Conservation (phyloP, 768 basidiomycete species). For the Kwoniella sp. region DNA sequence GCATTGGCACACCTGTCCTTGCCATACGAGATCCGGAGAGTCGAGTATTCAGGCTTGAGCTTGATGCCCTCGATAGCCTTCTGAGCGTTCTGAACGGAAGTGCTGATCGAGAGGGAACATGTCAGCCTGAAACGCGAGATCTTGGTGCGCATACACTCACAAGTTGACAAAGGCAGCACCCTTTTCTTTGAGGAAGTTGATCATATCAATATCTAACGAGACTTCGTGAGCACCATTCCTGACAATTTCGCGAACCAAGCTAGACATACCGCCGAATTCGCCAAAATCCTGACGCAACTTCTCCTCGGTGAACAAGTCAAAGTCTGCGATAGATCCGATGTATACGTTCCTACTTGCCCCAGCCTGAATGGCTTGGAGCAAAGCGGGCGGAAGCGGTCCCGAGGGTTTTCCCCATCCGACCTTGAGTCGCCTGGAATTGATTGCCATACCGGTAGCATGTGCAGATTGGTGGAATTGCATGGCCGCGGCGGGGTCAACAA, state of each 20-base stretch:
- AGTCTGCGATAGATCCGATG: slow-evolving; percentile 91
- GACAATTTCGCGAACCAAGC: no score
- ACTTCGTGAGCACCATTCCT: no score
- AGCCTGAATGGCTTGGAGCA: slow-evolving; percentile 81
- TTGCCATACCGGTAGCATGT: slow-evolving; percentile 76
- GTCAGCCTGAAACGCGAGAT: background rate
- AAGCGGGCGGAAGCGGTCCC: slow-evolving; percentile 73
- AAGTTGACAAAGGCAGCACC: slow-evolving; percentile 62
- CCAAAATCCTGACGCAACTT: slow-evolving; percentile 87
- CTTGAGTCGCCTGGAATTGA: slow-evolving; percentile 91
- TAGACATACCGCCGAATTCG: slow-evolving; percentile 64
- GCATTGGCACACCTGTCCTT: slow-evolving; percentile 95
- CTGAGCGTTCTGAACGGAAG: slow-evolving; percentile 53
- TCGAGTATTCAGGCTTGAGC: slow-evolving; percentile 77
- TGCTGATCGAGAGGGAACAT: slow-evolving; percentile 12
- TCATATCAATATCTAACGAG: slow-evolving; percentile 82
- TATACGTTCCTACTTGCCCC: slow-evolving; percentile 97
- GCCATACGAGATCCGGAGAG: slow-evolving; percentile 85
- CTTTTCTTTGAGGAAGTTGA: slow-evolving; percentile 95
- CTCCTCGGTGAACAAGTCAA: slow-evolving; percentile 84
- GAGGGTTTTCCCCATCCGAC: slow-evolving; percentile 98
- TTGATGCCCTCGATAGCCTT: slow-evolving; percentile 98
- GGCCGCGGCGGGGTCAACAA: slow-evolving; percentile 88
- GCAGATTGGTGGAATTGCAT: slow-evolving; percentile 93
- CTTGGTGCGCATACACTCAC: slow-evolving; percentile 28